Conservation (phyloP, 495 filamentous ascomycete species). For the Aspergillus panamensis region DNA sequence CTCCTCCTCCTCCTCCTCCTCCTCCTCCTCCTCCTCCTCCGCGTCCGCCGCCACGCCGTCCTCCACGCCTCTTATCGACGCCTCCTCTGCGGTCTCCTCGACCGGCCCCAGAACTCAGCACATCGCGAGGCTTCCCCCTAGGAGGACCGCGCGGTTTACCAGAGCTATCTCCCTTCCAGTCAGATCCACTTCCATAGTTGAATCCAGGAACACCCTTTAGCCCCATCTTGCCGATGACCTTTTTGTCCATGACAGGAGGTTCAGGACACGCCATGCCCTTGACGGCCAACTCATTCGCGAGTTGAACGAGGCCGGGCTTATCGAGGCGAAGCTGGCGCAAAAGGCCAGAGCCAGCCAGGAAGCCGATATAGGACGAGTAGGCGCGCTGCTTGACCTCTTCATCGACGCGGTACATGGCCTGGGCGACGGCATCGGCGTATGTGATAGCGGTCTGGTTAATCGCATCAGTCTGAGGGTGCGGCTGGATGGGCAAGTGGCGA, state of each 20-base stretch:
- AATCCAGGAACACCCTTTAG: slow-evolving; percentile 48
- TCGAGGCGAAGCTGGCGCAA: slow-evolving; percentile 38
- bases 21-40: slow-evolving; percentile 22
- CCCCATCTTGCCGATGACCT: slow-evolving; percentile 48
- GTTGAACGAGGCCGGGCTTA: slow-evolving; percentile 39
- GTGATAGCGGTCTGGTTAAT: slow-evolving; percentile 30
- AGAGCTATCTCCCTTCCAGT: slow-evolving; percentile 14
- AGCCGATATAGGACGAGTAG: slow-evolving; percentile 54
- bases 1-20: slow-evolving; percentile 15
- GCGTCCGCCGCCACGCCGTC: slow-evolving; percentile 22
- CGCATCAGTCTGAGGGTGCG: slow-evolving; percentile 43
- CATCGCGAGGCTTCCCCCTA: slow-evolving; percentile 27
- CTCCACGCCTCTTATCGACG: slow-evolving; percentile 27
- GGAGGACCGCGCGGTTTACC: slow-evolving; percentile 19
- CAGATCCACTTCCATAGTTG: slow-evolving; percentile 31
- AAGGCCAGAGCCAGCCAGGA: slow-evolving; percentile 42
- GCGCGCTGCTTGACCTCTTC: slow-evolving; percentile 50
- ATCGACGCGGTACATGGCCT: slow-evolving; percentile 41
- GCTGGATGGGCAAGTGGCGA: slow-evolving; percentile 51
- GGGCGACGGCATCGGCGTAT: slow-evolving; percentile 23
- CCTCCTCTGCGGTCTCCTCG: slow-evolving; percentile 21
- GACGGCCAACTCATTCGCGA: slow-evolving; percentile 44
- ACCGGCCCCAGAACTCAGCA: slow-evolving; percentile 32
- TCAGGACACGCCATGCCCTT: slow-evolving; percentile 46
- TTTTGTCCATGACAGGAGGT: slow-evolving; percentile 45